Conservation (phyloP, 129 eudicot genomes). For the Cynara cardunculus region DNA sequence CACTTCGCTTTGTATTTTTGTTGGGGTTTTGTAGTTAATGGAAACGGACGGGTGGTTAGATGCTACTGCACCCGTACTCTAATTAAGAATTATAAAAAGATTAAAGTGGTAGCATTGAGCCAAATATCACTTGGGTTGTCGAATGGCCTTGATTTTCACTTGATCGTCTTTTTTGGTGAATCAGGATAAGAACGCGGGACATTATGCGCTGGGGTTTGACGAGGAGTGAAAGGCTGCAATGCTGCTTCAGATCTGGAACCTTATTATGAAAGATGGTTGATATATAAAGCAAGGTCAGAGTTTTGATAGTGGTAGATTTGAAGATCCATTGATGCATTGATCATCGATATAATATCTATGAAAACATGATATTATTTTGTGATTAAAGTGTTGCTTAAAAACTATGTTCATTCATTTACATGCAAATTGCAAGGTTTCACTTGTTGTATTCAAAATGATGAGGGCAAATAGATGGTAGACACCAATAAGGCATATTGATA, state of each 20-base stretch:
- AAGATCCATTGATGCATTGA: constrained; percentile 9
- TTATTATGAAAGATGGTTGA: constrained; percentile 6
- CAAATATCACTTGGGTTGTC: no score
- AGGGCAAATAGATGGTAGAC: constrained; percentile 9
- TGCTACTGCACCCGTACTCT: no score
- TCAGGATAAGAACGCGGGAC: constrained; percentile 70
- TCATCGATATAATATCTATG: neutral
- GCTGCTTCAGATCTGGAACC: constrained; percentile 19
- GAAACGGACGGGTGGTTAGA: no score
- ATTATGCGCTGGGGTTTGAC: constrained; percentile 41
- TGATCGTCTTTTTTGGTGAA: no score
- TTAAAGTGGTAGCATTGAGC: neutral
- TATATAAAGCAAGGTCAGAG: constrained; percentile 7
- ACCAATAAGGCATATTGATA: constrained; percentile 6
- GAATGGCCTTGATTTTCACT: neutral
- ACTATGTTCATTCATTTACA: neutral
- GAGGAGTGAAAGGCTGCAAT: constrained; percentile 26
- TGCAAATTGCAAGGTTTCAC: constrained; percentile 2
- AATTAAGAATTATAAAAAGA: neutral
- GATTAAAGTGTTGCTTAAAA: constrained; percentile 1
- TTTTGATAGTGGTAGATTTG: constrained; percentile 13
- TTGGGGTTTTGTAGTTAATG: no score
- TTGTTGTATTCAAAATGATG: constrained; percentile 17
- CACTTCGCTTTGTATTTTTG: no score
- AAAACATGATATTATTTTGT: constrained; percentile 1